Percentiles rank a stretch among this genome's conserved stretches.
Conservation (phyloP, 176 grass and related monocot species). For the Themeda triandra region DNA sequence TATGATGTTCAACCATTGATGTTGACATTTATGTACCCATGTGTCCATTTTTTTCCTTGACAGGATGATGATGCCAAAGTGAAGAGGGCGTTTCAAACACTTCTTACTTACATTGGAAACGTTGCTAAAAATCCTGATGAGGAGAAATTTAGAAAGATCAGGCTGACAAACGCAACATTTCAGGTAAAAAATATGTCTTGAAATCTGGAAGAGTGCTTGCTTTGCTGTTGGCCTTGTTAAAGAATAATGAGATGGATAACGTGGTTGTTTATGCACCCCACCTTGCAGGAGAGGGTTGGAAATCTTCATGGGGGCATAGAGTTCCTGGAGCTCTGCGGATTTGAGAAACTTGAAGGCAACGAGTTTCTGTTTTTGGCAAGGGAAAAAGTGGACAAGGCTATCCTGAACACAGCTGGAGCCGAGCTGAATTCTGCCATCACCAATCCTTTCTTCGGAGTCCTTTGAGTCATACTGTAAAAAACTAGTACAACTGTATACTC, state of each 20-base stretch:
- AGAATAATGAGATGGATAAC: background rate
- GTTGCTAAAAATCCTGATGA: slow-evolving; percentile 74
- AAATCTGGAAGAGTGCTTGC: background rate
- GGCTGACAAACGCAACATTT: slow-evolving; percentile 75
- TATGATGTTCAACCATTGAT: background rate
- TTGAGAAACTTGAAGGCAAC: slow-evolving; percentile 76
- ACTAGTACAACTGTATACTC: background rate
- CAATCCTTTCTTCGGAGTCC: slow-evolving; percentile 94
- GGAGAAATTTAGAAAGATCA: slow-evolving; percentile 97
- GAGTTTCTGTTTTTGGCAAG: slow-evolving; percentile 78
- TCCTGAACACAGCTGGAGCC: slow-evolving; percentile 75
- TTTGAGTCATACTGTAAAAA: slow-evolving; percentile 26
- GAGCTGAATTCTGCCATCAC: slow-evolving; percentile 92
- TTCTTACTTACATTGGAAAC: slow-evolving; percentile 80
- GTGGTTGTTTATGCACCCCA: background rate
- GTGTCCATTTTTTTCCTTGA: background rate
- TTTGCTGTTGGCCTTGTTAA: background rate
- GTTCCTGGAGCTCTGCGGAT: slow-evolving; percentile 89
- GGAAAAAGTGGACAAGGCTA: slow-evolving; percentile 73
- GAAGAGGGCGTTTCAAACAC: slow-evolving; percentile 91
- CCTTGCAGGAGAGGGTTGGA: slow-evolving; percentile 84
- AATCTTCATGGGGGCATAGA: slow-evolving; percentile 76
- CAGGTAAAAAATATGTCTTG: slow-evolving; percentile 50
- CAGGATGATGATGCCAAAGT: slow-evolving; percentile 88
- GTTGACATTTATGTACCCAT: background rate